Evolutionary conservation across 1,284 basidiomycete genomes (phyloP).

Genomic region (Ceratobasidium papillatum): DNA sequence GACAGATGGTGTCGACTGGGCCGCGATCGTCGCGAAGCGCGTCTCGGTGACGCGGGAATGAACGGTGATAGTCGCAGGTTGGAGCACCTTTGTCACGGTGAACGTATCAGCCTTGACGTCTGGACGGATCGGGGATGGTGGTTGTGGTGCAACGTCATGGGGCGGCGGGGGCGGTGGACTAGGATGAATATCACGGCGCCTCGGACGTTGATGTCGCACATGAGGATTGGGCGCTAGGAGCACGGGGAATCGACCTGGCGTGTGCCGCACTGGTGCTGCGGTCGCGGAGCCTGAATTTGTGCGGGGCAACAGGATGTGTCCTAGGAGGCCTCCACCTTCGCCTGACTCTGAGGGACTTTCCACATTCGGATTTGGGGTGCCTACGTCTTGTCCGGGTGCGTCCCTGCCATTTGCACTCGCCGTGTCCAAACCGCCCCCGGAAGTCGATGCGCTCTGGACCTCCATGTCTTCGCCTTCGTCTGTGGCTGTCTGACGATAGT

Average conservation of each 20-base stretch:
- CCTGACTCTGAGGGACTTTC: slow-evolving; percentile 9
- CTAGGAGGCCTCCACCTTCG: slow-evolving; percentile 42
- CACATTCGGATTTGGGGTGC: slow-evolving; percentile 23
- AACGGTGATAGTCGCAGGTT: slow-evolving; percentile 6
- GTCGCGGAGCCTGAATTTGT: not conserved
- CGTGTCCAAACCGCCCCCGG: not conserved
- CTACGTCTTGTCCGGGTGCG: slow-evolving; percentile 13
- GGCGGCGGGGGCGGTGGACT: not conserved
- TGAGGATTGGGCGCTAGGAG: slow-evolving; percentile 30
- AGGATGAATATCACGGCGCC: not conserved
- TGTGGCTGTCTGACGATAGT: slow-evolving; percentile 58
- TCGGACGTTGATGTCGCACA: not conserved
- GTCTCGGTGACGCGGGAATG: slow-evolving; percentile 21
- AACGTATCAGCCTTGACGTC: not conserved
- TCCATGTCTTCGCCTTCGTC: slow-evolving; percentile 42
- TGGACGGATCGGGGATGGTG: slow-evolving; percentile 7
- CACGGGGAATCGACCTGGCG: slow-evolving; percentile 17
- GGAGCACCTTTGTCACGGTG: slow-evolving; percentile 6
- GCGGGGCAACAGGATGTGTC: slow-evolving; percentile 16
- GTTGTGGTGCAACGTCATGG: not conserved
- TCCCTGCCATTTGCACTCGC: slow-evolving; percentile 4
- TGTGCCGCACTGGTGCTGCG: not conserved
- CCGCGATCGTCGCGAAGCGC: not conserved
- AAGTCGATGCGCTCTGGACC: not conserved
- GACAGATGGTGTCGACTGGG: not conserved